These are phyloP conservation scores for Periconia sp. DNA, from an alignment of 2,329 filamentous ascomycete genomes.

Conservation along the genomic window DNA sequence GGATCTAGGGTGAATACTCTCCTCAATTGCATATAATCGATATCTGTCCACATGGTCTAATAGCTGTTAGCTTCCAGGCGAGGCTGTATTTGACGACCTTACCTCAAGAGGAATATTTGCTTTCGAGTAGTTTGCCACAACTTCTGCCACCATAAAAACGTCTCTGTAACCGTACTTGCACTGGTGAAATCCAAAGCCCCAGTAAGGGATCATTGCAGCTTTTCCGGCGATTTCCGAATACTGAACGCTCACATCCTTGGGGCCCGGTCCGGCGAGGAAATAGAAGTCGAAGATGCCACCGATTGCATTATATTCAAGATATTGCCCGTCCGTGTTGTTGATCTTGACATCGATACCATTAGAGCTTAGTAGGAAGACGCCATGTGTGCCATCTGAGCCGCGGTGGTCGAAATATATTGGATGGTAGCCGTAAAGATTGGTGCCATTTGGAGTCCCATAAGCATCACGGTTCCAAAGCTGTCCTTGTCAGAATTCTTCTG, in stretches of 20 bases:
- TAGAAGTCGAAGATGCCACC: conserved; percentile 79
- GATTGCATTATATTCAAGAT: conserved; percentile 78
- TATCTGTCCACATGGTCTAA: conserved; percentile 76
- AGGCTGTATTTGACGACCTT: background rate
- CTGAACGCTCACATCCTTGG: conserved; percentile 54
- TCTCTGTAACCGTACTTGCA: conserved; percentile 60
- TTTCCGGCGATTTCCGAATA: conserved; percentile 56
- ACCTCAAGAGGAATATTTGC: conserved; percentile 62
- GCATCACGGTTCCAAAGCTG: conserved; percentile 74
- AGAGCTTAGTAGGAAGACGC: conserved; percentile 42
- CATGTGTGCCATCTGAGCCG: conserved; percentile 48
- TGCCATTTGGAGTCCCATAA: conserved; percentile 63
- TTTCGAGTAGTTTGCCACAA: conserved; percentile 69
- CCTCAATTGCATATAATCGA: conserved; percentile 70
- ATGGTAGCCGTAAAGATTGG: conserved; percentile 76
- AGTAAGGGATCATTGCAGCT: conserved; percentile 59
- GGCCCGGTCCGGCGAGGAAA: conserved; percentile 56
- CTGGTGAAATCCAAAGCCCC: conserved; percentile 59
- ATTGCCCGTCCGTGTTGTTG: conserved; percentile 69
- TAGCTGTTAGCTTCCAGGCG: conserved; percentile 36
- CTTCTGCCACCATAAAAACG: conserved; percentile 68
- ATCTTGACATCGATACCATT: conserved; percentile 74
- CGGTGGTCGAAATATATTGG: conserved; percentile 79
- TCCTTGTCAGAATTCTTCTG: conserved; percentile 46
- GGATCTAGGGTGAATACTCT: conserved; percentile 70